Percentiles rank a stretch among this genome's conserved stretches.
Evolutionary conservation across 108 stramenopile genomes (phyloP).

Genomic region (Licmophora abbreviata): DNA sequence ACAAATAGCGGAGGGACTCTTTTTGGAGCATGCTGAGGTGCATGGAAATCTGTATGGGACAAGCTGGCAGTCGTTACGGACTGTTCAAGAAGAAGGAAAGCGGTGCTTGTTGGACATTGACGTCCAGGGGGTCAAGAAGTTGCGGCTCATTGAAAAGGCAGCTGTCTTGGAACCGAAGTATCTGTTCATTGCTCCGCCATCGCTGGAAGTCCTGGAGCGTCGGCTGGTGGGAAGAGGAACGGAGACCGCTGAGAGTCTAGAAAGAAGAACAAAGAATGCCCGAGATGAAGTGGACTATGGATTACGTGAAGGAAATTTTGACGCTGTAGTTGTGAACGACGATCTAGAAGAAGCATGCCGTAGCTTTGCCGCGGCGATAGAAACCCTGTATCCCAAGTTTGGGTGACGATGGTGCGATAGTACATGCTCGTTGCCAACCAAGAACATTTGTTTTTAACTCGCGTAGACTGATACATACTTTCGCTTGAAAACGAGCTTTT

Average conservation of each 20-base stretch:
- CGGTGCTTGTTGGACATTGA: conserved; percentile 94
- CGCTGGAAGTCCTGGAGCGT: conserved; percentile 64
- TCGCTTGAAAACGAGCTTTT: not conserved
- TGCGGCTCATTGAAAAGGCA: conserved; percentile 33
- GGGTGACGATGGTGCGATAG: no score
- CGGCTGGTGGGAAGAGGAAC: conserved; percentile 78
- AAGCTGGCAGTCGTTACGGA: conserved; percentile 58
- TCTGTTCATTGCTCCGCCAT: conserved; percentile 93
- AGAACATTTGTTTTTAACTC: not conserved
- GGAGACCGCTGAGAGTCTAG: conserved; percentile 74
- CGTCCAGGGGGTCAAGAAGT: conserved; percentile 66
- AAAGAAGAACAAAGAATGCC: conserved; percentile 70
- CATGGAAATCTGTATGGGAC: conserved; percentile 98
- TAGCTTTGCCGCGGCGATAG: conserved; percentile 34
- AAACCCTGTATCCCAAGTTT: conserved; percentile 23
- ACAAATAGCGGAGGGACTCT: conserved; percentile 17
- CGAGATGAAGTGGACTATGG: conserved; percentile 84
- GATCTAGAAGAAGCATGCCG: conserved; percentile 62
- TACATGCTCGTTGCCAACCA: no score
- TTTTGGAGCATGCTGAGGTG: conserved; percentile 91
- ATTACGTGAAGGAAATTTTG: conserved; percentile 48
- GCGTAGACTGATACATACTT: not conserved
- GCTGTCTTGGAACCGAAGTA: conserved; percentile 42
- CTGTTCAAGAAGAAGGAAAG: conserved; percentile 40
- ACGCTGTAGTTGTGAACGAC: conserved; percentile 78